A percentile compares a stretch with the other conserved stretches of the same genome.
Evolutionary conservation across 176 grass and related monocot genomes (phyloP).

Genomic region (Secale cereale): DNA sequence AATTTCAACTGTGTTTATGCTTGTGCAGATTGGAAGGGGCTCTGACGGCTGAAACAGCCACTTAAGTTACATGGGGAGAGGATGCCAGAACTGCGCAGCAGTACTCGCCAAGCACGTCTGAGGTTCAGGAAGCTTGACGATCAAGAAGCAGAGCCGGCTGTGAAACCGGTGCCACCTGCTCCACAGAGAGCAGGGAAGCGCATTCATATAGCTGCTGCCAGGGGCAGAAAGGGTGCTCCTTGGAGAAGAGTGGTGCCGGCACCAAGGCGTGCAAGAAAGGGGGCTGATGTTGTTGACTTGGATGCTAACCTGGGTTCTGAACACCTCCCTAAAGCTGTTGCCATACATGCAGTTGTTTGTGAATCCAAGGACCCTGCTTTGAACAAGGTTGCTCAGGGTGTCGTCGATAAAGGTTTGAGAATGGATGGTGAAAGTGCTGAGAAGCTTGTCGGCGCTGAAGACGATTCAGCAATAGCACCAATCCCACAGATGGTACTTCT

Average conservation of each 20-base stretch:
- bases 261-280: conserved; percentile 43
- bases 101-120: conserved; percentile 66
- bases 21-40: conserved; percentile 55
- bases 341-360: conserved; percentile 12
- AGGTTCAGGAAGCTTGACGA: conserved; percentile 59
- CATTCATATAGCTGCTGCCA: conserved; percentile 33
- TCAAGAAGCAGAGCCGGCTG: conserved; percentile 28
- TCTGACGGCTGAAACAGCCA: conserved; percentile 27
- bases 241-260: conserved; percentile 26
- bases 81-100: conserved; percentile 89
- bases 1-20: conserved; percentile 25
- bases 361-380: conserved; percentile 41
- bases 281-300: conserved; percentile 24
- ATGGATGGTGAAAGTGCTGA: conserved; percentile 83
- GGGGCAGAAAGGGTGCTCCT: conserved; percentile 52
- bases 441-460: conserved; percentile 66
- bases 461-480: conserved; percentile 51
- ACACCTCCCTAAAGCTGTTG: conserved; percentile 30
- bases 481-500: conserved; percentile 70
- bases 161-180: conserved; percentile 35
- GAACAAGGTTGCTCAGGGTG: conserved; percentile 29
- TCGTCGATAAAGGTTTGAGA: conserved; percentile 41
- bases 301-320: conserved; percentile 41
- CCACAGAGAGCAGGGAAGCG: conserved; percentile 44
- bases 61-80: conserved; percentile 84